Conservation (phyloP, 2,329 filamentous ascomycete genomes). For the Hortaea sp. region DNA sequence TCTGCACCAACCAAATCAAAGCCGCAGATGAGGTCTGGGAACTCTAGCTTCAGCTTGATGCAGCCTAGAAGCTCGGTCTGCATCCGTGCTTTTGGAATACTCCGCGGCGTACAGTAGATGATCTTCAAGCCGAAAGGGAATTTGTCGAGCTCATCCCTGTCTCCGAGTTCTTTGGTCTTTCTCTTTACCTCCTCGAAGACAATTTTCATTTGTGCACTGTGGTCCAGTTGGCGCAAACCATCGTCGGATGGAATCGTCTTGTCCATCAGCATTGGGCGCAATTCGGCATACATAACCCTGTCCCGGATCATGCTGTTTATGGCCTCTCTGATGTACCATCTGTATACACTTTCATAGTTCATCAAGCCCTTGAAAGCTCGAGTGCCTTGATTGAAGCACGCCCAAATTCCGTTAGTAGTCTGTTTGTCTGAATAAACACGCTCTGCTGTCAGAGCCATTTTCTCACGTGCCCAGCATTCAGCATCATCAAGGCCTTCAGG, state of each 20-base stretch:
- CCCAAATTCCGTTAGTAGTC: conserved; percentile 38
- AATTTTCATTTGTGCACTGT: conserved; percentile 50
- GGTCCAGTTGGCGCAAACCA: conserved; percentile 43
- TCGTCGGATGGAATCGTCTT: conserved; percentile 54
- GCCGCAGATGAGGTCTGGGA: conserved; percentile 53
- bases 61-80: conserved; percentile 49
- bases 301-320: conserved; percentile 54
- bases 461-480: conserved; percentile 22
- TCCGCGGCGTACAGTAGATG: conserved; percentile 60
- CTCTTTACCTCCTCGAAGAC: conserved; percentile 45
- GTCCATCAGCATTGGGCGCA: conserved; percentile 59
- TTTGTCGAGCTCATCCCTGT: conserved; percentile 26
- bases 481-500: conserved; percentile 9
- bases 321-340: conserved; percentile 48
- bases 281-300: conserved; percentile 61
- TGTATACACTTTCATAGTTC: conserved; percentile 55
- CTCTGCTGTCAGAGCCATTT: conserved; percentile 17
- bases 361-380: conserved; percentile 64
- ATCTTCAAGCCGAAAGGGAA: conserved; percentile 58
- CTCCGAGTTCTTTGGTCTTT: conserved; percentile 36
- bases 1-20: conserved; percentile 61
- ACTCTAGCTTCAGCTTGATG: conserved; percentile 48
- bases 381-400: conserved; percentile 58
- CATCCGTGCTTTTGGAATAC: conserved; percentile 42
- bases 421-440: conserved; percentile 6